Evolutionary conservation across 768 basidiomycete species (phyloP).

Genomic region (Termitomyces sp.): DNA sequence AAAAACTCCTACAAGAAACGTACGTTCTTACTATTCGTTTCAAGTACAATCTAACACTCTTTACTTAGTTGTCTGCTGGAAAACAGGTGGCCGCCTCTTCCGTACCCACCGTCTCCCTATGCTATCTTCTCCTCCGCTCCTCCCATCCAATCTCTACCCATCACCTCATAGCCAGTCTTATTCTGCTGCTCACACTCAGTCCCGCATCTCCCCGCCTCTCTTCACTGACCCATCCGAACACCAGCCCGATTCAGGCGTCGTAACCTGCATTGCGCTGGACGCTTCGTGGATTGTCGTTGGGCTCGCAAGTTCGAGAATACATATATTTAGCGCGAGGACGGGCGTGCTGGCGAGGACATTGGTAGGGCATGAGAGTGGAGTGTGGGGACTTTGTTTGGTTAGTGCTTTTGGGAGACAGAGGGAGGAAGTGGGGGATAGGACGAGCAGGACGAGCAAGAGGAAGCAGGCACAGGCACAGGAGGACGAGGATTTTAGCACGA

Average conservation of each 20-base stretch:
- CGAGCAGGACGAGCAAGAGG: not conserved
- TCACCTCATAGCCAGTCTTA: slow-evolving; percentile 13
- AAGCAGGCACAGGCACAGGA: not conserved
- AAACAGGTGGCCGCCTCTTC: slow-evolving; percentile 67
- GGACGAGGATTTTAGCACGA: not conserved
- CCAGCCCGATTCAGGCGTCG: slow-evolving; percentile 53
- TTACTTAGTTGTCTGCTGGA: slow-evolving; percentile 72
- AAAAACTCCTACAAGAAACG: slow-evolving; percentile 69
- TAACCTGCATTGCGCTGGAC: slow-evolving; percentile 87
- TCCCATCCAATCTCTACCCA: slow-evolving; percentile 5
- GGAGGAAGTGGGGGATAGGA: not conserved
- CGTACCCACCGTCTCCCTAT: slow-evolving; percentile 69
- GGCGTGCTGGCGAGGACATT: slow-evolving; percentile 63
- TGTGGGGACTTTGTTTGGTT: slow-evolving; percentile 14
- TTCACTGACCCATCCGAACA: slow-evolving; percentile 50
- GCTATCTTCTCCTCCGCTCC: slow-evolving; percentile 45
- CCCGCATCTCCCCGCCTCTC: slow-evolving; percentile 81
- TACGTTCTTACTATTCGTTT: slow-evolving; percentile 30
- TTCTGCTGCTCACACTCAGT: slow-evolving; percentile 19
- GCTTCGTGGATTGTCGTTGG: slow-evolving; percentile 83
- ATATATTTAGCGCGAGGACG: slow-evolving; percentile 77
- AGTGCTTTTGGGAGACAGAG: slow-evolving; percentile 1
- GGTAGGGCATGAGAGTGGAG: slow-evolving; percentile 21
- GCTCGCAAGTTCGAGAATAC: slow-evolving; percentile 80
- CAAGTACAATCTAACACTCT: not conserved